Evolutionary conservation across 768 basidiomycete species (phyloP).

Genomic region (Naematelia aurantialba): DNA sequence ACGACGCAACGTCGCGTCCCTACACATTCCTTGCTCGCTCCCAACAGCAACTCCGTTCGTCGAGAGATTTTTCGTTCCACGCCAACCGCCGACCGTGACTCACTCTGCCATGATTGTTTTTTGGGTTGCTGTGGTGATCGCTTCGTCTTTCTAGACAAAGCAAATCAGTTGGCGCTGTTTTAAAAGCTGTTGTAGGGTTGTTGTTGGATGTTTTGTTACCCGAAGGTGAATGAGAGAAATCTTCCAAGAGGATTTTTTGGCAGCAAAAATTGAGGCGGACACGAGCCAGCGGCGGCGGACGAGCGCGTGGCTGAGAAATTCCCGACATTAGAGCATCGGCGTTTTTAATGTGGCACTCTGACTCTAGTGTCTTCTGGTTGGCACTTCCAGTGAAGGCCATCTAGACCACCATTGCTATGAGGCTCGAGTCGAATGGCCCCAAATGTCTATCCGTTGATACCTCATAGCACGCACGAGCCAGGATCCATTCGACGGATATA

Average conservation of each 20-base stretch:
- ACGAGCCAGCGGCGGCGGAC: neutral
- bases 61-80: too few species aligned
- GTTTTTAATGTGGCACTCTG: too few species aligned
- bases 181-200: constrained; percentile 11
- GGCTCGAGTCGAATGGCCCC: constrained; percentile 15
- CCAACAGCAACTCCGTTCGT: too few species aligned
- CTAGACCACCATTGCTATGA: neutral
- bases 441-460: constrained; percentile 3
- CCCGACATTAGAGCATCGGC: too few species aligned
- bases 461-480: constrained; percentile 10
- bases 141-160: constrained; percentile 42
- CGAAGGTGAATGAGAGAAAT: constrained; percentile 25
- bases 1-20: too few species aligned
- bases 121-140: constrained; percentile 19
- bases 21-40: too few species aligned
- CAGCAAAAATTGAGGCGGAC: neutral
- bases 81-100: too few species aligned
- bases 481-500: constrained; percentile 34
- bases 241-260: constrained; percentile 3
- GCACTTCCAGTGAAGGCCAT: too few species aligned
- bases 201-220: constrained; percentile 19
- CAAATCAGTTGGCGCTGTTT: constrained; percentile 22
- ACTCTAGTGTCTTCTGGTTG: too few species aligned
- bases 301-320: neutral
- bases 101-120: constrained; percentile 48